Base-by-base conservation (phyloP, 371 early-diverging fungal genomes). In the Neoconidiobolus thromboides region DNA sequence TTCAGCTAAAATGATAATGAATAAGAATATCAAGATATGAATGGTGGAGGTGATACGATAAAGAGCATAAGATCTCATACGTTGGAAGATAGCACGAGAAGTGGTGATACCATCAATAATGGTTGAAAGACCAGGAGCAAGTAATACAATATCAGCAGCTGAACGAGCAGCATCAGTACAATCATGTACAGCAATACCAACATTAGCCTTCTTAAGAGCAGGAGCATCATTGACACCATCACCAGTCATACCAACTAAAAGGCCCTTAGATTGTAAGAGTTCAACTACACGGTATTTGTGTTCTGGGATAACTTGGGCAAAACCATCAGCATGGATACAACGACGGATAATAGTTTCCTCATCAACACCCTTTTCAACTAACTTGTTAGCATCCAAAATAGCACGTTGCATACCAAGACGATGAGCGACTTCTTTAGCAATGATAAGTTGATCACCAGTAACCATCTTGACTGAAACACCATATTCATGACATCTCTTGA, bases 251-350 rank as follows among this genome's bases (percentile, higher is more conserved):
- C 83, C 86, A 26, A 91, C 93, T 10, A 86, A 69, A 44, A 78
- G 64, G 3, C 79, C 80, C 44, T 69, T 68, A 61, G 73, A 70
- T 69, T 90, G 86, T 15, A 93, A 72, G 12, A 92, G 71, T 66
- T 86, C 83, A 1, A 96, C 92, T 43, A 96, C 89, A 61, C 87
- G 85, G 68, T 87, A 82, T 71, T 95, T 96, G 79, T 93, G 91
- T 73, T 96, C 96, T 37, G 98, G 94, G 69, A 85, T 86, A 43
- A 93, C 93, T 70, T 92, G 90, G 12, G 93, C 95, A 69, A 96
- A 95, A 43, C 93, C 93, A 69, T 95, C 96, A 12, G 88, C 85
- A 63, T 86, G 85, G 37, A 77, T 73, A 63, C 82, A 82, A 63
- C 82, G 81, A 60, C 81, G 79, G n/a, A 91, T 79, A 10, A 86